Evolutionary conservation across 352 stramenopile species (phyloP).

Genomic region (Globisporangium orthogonon): DNA sequence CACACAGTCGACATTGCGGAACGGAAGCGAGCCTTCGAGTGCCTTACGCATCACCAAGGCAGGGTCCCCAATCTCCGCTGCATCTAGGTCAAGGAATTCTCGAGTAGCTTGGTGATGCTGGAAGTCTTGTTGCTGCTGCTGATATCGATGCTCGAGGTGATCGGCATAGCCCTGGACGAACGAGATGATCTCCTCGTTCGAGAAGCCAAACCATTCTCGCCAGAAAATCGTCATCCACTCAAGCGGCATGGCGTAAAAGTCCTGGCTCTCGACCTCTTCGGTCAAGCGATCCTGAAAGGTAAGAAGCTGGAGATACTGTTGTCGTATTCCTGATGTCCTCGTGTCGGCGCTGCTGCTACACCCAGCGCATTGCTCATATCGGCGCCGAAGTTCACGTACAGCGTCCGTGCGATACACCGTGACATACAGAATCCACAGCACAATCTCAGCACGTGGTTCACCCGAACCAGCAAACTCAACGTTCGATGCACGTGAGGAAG

Average conservation of each 20-base stretch:
- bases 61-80: no score
- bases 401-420: slow-evolving; percentile 21
- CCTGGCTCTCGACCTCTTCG: slow-evolving; percentile 26
- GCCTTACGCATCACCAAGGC: no score
- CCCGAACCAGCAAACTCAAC: background rate
- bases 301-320: slow-evolving; percentile 7
- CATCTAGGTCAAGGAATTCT: no score
- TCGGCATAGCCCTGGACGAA: slow-evolving; percentile 28
- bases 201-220: slow-evolving; percentile 43
- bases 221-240: slow-evolving; percentile 47
- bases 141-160: slow-evolving; percentile 11
- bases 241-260: slow-evolving; percentile 42
- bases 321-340: background rate
- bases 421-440: slow-evolving; percentile 36
- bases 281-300: slow-evolving; percentile 32
- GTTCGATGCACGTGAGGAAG: background rate
- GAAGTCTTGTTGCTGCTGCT: slow-evolving; percentile 1
- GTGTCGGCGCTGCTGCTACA: background rate
- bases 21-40: background rate
- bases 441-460: background rate
- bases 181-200: slow-evolving; percentile 26
- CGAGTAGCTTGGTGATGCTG: background rate
- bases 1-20: slow-evolving; percentile 4
- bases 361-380: background rate
- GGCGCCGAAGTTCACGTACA: background rate